phyloP scores from a whole-genome alignment of 305 asterid genomes.

The Plantago lanceolata region DNA sequence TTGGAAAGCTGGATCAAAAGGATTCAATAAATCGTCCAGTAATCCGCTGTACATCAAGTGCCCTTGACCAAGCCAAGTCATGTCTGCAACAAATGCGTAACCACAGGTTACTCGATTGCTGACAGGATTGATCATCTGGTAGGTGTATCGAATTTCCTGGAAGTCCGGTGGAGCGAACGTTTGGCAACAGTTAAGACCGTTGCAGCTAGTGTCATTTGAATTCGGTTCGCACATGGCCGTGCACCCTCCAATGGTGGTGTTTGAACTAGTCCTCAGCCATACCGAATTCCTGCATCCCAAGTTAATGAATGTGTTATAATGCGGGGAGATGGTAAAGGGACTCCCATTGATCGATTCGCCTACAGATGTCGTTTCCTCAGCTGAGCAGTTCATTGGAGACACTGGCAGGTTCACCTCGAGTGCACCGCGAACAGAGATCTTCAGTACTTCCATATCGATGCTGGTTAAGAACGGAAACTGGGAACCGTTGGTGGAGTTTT shows the following conservation, averaged over 20 bases:
- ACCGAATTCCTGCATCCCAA: slow-evolving; percentile 31
- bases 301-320: slow-evolving; percentile 25
- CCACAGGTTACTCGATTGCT: slow-evolving; percentile 20
- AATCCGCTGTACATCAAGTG: slow-evolving; percentile 21
- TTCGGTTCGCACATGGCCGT: slow-evolving; percentile 24
- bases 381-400: slow-evolving; percentile 23
- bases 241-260: slow-evolving; percentile 27
- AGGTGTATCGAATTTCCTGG: slow-evolving; percentile 17
- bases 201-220: slow-evolving; percentile 21
- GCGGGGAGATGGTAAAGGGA: slow-evolving; percentile 29
- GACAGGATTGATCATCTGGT: slow-evolving; percentile 4
- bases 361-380: not conserved
- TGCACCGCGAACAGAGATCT: slow-evolving; percentile 22
- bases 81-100: slow-evolving; percentile 31
- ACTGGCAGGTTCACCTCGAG: slow-evolving; percentile 28
- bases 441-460: slow-evolving; percentile 22
- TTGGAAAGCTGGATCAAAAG: slow-evolving; percentile 26
- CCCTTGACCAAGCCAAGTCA: slow-evolving; percentile 23
- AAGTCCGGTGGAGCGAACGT: slow-evolving; percentile 15
- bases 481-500: slow-evolving; percentile 10
- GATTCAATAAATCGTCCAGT: slow-evolving; percentile 11
- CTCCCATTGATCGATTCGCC: slow-evolving; percentile 15
- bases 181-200: slow-evolving; percentile 35
- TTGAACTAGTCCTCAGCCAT: slow-evolving; percentile 26
- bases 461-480: slow-evolving; percentile 18